These are phyloP conservation scores for Ceratonia siliqua DNA, from an alignment of 306 rosid species.

Conservation along the genomic window DNA sequence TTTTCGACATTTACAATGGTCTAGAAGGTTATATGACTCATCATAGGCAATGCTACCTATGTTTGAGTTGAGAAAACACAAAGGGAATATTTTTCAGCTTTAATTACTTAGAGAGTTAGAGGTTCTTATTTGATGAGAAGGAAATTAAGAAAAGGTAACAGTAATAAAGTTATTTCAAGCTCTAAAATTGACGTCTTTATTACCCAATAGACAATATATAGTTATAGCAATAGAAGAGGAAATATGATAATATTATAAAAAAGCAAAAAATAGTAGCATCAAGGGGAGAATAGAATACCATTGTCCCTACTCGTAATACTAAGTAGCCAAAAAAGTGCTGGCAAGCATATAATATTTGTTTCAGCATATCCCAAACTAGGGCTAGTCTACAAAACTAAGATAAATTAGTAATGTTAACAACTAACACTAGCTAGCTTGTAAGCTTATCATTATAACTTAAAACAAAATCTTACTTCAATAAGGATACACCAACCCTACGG, in stretches of 20 bases:
- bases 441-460: neutral
- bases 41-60: neutral
- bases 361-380: slow-evolving; percentile 18
- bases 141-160: neutral
- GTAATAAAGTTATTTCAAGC: slow-evolving; percentile 9
- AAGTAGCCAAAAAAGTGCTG: neutral
- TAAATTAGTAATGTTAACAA: slow-evolving; percentile 4
- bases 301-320: neutral
- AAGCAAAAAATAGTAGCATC: neutral
- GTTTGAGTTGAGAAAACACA: neutral
- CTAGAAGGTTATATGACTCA: neutral
- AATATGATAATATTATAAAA: too few species aligned
- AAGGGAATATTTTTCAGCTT: neutral
- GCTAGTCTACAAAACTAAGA: neutral
- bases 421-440: neutral
- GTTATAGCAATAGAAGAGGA: neutral
- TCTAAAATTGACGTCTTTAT: neutral
- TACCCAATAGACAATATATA: too few species aligned
- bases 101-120: neutral
- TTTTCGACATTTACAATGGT: neutral
- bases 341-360: slow-evolving; percentile 5
- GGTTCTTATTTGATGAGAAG: slow-evolving; percentile 13
- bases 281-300: neutral
- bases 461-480: neutral
- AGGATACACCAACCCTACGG: neutral